These are phyloP conservation scores for Phenoliferia sp. DNA, from an alignment of 1,284 basidiomycete genomes.

Conservation along the genomic window DNA sequence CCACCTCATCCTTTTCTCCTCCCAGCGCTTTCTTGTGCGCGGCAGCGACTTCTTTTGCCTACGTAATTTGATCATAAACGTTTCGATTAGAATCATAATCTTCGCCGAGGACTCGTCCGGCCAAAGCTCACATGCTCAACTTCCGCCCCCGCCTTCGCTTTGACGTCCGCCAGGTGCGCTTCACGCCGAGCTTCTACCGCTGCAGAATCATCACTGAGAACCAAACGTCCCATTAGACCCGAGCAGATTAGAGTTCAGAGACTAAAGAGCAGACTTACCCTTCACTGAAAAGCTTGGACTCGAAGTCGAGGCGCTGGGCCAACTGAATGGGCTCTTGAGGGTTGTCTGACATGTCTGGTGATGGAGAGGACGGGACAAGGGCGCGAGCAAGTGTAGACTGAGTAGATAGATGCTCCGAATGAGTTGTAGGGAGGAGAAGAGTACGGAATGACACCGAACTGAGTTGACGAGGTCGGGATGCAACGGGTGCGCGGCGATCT, in stretches of 20 bases:
- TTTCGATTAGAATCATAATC: background rate
- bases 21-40: background rate
- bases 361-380: too few relatives aligned
- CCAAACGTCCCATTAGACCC: too few relatives aligned
- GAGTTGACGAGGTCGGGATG: too few relatives aligned
- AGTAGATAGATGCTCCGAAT: too few relatives aligned
- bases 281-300: background rate
- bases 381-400: too few relatives aligned
- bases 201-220: background rate
- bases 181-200: background rate
- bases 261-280: too few relatives aligned
- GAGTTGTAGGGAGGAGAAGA: too few relatives aligned
- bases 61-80: background rate
- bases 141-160: background rate
- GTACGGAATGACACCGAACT: too few relatives aligned
- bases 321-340: background rate
- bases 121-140: background rate
- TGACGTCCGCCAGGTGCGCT: background rate
- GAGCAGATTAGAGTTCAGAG: too few relatives aligned
- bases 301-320: background rate
- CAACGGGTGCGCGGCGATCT: too few relatives aligned
- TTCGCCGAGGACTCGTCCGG: too few relatives aligned
- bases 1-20: background rate
- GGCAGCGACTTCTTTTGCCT: background rate
- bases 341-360: background rate